A percentile compares a stretch with the other conserved stretches of the same genome.
These are phyloP conservation scores for Climacium dendroides DNA, from an alignment of 225 moss, liverwort and hornwort genomes.

Conservation along the genomic window DNA sequence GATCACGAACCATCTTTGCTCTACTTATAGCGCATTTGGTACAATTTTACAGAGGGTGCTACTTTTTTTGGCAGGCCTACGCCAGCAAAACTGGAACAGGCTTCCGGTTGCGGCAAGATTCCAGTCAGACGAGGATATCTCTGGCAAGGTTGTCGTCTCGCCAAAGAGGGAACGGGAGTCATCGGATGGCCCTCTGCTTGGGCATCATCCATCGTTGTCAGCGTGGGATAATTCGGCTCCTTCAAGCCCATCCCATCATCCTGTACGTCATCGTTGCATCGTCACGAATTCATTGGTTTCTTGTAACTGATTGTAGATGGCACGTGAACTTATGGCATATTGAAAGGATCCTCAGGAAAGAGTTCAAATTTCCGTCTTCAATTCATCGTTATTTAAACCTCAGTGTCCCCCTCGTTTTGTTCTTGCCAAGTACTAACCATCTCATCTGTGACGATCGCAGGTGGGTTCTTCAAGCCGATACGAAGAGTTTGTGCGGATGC, in stretches of 20 bases:
- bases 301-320: background rate
- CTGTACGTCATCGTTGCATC: slow-evolving; percentile 6
- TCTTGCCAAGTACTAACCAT: background rate
- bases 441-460: background rate
- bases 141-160: background rate
- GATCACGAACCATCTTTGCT: background rate
- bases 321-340: background rate
- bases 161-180: slow-evolving; percentile 15
- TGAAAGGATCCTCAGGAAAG: background rate
- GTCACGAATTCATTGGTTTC: background rate
- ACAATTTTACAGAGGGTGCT: background rate
- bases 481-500: slow-evolving; percentile 2
- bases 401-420: background rate
- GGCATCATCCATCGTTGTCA: slow-evolving; percentile 1
- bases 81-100: slow-evolving; percentile 13
- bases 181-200: slow-evolving; percentile 7
- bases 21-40: background rate
- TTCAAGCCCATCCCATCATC: slow-evolving; percentile 3
- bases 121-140: background rate
- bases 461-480: background rate
- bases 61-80: slow-evolving; percentile 12
- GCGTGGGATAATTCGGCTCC: slow-evolving; percentile 17
- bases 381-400: background rate
- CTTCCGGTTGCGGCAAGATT: background rate
- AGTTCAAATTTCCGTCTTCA: background rate